Percentiles rank a stretch among this genome's conserved stretches.
phyloP scores from a whole-genome alignment of 306 rosid species.

The Astragalus glycyphyllos region DNA sequence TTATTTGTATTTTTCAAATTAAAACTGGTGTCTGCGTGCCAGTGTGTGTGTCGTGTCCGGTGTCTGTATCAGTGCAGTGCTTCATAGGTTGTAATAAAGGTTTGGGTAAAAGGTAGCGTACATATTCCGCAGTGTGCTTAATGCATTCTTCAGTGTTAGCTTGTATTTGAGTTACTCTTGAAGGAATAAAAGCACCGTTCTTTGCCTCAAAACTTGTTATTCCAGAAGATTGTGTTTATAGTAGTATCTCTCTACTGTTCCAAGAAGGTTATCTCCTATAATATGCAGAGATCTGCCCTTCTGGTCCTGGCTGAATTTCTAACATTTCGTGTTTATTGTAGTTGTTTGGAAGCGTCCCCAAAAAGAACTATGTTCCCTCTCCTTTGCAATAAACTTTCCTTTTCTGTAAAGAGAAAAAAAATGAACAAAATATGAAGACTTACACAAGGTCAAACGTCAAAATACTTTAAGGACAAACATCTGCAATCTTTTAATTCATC shows the following conservation, averaged over 20 bases:
- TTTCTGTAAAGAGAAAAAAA: neutral
- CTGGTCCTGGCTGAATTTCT: neutral
- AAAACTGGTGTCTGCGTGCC: too few relatives aligned
- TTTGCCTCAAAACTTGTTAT: neutral
- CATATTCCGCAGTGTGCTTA: neutral
- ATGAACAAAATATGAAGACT: neutral
- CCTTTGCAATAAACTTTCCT: neutral
- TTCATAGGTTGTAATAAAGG: neutral
- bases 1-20: too few relatives aligned
- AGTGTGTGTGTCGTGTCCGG: too few relatives aligned
- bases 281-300: slow-evolving; percentile 7
- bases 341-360: neutral
- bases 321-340: slow-evolving; percentile 15
- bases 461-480: slow-evolving; percentile 19
- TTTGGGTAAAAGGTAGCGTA: slow-evolving; percentile 8
- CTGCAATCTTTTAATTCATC: slow-evolving; percentile 17
- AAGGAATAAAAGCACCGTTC: slow-evolving; percentile 17
- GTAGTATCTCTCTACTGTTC: neutral
- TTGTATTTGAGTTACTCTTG: slow-evolving; percentile 2
- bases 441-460: slow-evolving; percentile 25
- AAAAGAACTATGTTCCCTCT: slow-evolving; percentile 1
- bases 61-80: too few relatives aligned
- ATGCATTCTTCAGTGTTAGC: neutral
- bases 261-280: neutral
- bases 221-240: slow-evolving; percentile 21